Evolutionary conservation across 306 rosid genomes (phyloP).

Genomic region (Cyamopsis tetragonoloba): DNA sequence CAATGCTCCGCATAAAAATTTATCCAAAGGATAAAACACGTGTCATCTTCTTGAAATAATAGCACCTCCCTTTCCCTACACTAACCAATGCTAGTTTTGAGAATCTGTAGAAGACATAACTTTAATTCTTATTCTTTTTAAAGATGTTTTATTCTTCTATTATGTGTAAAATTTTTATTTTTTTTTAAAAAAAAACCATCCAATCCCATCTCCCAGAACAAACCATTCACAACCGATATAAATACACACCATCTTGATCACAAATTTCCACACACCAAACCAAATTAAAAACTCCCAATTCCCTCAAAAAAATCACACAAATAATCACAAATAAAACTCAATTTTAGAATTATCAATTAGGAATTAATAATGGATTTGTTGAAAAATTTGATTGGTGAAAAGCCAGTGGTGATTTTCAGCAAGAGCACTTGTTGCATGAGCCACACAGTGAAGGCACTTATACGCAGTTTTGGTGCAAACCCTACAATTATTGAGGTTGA

Average conservation of each 20-base stretch:
- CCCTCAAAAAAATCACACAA: background rate
- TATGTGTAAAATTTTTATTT: too few relatives aligned
- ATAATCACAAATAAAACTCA: too few relatives aligned
- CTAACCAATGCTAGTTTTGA: slow-evolving; percentile 3
- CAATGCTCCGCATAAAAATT: too few relatives aligned
- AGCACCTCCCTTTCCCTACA: background rate
- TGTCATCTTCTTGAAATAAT: too few relatives aligned
- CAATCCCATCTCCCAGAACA: slow-evolving; percentile 20
- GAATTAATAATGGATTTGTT: slow-evolving; percentile 47
- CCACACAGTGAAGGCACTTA: slow-evolving; percentile 47
- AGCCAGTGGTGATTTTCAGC: slow-evolving; percentile 76
- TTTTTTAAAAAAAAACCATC: too few relatives aligned
- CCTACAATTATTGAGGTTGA: slow-evolving; percentile 50
- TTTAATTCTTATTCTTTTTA: slow-evolving; percentile 26
- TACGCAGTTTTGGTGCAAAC: slow-evolving; percentile 50
- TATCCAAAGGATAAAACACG: too few relatives aligned
- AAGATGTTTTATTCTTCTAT: slow-evolving; percentile 35
- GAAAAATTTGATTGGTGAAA: slow-evolving; percentile 49
- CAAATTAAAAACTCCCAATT: slow-evolving; percentile 6
- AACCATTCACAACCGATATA: slow-evolving; percentile 31
- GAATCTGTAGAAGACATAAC: slow-evolving; percentile 28
- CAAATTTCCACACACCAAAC: slow-evolving; percentile 32
- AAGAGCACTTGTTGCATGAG: slow-evolving; percentile 51
- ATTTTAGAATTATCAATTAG: too few relatives aligned
- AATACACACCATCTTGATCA: slow-evolving; percentile 29